Base-by-base conservation (phyloP, 2,329 filamentous ascomycete species). In the Sclerotiophoma versabilis region DNA sequence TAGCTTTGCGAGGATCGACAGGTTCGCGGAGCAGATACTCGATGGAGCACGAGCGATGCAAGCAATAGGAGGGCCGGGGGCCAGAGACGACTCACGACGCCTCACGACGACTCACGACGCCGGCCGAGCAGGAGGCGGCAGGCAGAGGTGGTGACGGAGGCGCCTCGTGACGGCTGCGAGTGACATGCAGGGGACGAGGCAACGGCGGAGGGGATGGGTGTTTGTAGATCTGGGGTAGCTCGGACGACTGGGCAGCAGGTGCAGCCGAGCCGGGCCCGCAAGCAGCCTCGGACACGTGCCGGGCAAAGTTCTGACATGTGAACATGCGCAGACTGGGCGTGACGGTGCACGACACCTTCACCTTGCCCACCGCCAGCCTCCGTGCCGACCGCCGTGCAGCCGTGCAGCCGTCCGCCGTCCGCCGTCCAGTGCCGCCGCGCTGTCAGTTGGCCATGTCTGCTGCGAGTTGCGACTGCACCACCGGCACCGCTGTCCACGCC, bases 391-490 rank as follows among this genome's bases (percentile, higher is more conserved):
- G n/a, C n/a, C n/a, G n/a, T n/a, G n/a, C n/a, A n/a, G n/a, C n/a
- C n/a, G n/a, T n/a, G n/a, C n/a, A n/a, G 6, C 23, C 38, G 38
- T 22, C 26, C 11, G n/a, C 23, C 32, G 19, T 36, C 42, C 8
- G 30, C 37, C 37, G 23, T 49, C 36, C 41, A 41, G 53, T 38
- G 25, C 47, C 47, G 37, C 39, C 39, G 15, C 36, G 49, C 37
- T 54, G 37, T 36, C 26, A 34, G 30, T 39, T 17, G 49, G 51
- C 48, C 25, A 54, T 50, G 54, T 46, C 30, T 47, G 47, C 58
- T 55, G 60, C 46, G 49, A 22, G 47, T 51, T 12, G 63, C 50
- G 42, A 49, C 57, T 57, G 49, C 61, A 58, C 37, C 33, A 32
- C 36, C 50, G 51, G 49, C 55, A 41, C 58, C 39, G 47, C 46